Evolutionary conservation across 257 asterid species (phyloP), one percentile per base, ranked within the genome.

Genomic region (Lavandula angustifolia): DNA sequence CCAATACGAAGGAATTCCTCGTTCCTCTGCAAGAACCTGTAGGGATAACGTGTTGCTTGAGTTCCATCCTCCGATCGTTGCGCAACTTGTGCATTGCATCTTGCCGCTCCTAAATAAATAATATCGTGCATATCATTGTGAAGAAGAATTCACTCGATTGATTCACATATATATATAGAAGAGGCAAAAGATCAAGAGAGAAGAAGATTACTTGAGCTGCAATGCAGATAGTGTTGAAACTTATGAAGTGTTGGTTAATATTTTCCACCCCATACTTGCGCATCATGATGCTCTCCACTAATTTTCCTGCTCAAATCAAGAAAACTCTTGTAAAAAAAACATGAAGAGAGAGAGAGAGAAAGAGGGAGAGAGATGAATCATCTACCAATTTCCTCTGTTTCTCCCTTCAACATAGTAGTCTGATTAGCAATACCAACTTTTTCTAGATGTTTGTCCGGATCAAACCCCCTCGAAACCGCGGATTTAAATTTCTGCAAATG

Each of bases 21-120:
- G 91, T 16, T 75, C 91, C 76, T 92, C 96, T 3, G 96, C 85
- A 35, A 92, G 89, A 73, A 89, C 99, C 72, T 80, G 97, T 18
- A 92, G 78, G 71, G 87, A 96, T 9, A 95, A 89, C 49, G 99
- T 89, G 86, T 92, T 92, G 82, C 99, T 92, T 1, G 99, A 89
- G 92, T 92, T 89, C 96, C 96, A 89, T 14, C 99, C 99, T n/a
- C 99, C 99, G 63, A 92, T 75, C 35, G 89, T 96, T 50, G 89
- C 80, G 94, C 81, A 92, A 81, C 75, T 92, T 87, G 60, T 85
- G 84, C 94, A 87, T 92, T 40, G 97, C 99, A 85, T 92, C 99
- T 85, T 92, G 99, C 8, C 97, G 80, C 75, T 85, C 97, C 99
- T 92, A 6, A 1, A 35, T 3, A 4, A 35, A 2, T 35, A 4